These are phyloP conservation scores for Termitomyces sp. DNA, from an alignment of 768 basidiomycete species.

Conservation along the genomic window DNA sequence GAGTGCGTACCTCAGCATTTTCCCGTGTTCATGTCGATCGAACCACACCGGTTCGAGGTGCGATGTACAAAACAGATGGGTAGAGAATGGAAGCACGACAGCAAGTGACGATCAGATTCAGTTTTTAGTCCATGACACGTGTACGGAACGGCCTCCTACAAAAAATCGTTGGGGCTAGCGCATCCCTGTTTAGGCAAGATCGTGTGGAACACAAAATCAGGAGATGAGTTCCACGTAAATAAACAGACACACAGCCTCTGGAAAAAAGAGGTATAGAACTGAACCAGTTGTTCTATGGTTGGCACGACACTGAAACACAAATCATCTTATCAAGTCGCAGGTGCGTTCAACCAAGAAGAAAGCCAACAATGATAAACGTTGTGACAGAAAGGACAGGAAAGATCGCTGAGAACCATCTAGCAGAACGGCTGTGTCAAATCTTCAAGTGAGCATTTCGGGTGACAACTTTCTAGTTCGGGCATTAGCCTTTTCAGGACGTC, in stretches of 20 bases:
- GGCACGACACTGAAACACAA: slow-evolving; percentile 17
- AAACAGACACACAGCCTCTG: slow-evolving; percentile 12
- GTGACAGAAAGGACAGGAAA: slow-evolving; percentile 4
- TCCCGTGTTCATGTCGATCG: neutral
- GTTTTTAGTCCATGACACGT: slow-evolving; percentile 6
- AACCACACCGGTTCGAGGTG: slow-evolving; percentile 7
- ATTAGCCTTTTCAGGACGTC: neutral
- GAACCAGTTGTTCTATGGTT: slow-evolving; percentile 9
- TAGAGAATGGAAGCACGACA: slow-evolving; percentile 8
- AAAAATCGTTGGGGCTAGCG: slow-evolving; percentile 7
- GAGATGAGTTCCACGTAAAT: slow-evolving; percentile 6
- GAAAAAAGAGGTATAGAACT: slow-evolving; percentile 1
- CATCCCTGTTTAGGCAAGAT: slow-evolving; percentile 12
- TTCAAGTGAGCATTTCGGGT: neutral
- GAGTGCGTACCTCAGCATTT: slow-evolving; percentile 1
- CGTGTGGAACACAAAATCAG: slow-evolving; percentile 9
- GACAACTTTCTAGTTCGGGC: neutral
- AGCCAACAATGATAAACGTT: slow-evolving; percentile 11
- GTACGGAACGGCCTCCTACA: neutral
- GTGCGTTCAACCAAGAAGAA: neutral
- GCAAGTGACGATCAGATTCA: slow-evolving; percentile 9
- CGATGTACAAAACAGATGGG: neutral
- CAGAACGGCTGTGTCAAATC: slow-evolving; percentile 7
- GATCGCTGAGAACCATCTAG: slow-evolving; percentile 1
- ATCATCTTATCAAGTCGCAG: slow-evolving; percentile 4